Evolutionary conservation across 495 filamentous ascomycete genomes (phyloP), one percentile per base, ranked within the genome.

Genomic region (Daldinia childiae): DNA sequence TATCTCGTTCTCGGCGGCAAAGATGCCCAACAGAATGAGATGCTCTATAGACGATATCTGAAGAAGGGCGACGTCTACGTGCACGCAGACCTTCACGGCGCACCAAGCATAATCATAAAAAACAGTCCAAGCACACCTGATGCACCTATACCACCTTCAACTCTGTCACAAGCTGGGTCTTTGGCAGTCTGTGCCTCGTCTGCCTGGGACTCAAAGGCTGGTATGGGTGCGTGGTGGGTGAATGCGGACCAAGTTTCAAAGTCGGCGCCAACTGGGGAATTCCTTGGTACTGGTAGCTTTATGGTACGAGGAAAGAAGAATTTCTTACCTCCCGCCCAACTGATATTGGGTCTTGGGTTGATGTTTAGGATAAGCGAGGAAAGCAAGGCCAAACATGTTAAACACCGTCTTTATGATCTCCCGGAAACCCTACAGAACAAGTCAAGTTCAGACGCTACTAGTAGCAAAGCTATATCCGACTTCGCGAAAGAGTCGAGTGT

Each of bases 151-250:
- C 90, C 95, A 9, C 95, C 95, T 5, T 93, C 92, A 7, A 98
- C 95, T 0, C 81, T 99, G 6, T 91, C 92, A 0, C 95, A 99
- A 79, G 95, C 95, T 14, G 95, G 95, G 1, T 90, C 88, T 58
- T 75, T 98, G 17, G 89, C 90, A 2, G 92, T 98, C 27, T 89
- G 91, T 52, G 92, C 92, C 32, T 97, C 93, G 0, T 90, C 79
- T 52, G 94, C 94, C 1, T 99, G 95, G 95, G 95, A 98, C 57
- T 94, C 92, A 0, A 99, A 98, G 80, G 94, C 93, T 5, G 88
- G 91, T 9, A 96, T 98, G 93, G 89, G 91, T 6, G 94, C 95
- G 14, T 99, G 91, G 89, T 99, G 95, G 95, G 94, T 93, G 0
- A 86, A 89, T 55, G 90, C 91, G 12, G 88, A 92, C 62, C 94